Conservation (phyloP, 352 stramenopile species). For the Phytophthora multivora region DNA sequence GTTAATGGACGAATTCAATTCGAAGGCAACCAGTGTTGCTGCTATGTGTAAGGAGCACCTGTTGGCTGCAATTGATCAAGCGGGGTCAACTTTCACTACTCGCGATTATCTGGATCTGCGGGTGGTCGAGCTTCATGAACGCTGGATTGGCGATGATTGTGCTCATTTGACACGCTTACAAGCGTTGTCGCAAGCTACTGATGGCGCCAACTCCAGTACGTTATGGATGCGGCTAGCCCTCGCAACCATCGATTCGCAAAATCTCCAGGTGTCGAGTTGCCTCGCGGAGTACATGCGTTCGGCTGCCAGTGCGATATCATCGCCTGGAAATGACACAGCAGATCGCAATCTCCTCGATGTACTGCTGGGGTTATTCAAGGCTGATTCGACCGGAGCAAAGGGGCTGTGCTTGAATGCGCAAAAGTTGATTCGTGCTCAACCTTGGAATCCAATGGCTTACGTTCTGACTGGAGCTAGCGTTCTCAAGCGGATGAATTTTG, state of each 20-base stretch:
- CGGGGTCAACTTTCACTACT: conserved; percentile 19
- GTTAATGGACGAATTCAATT: conserved; percentile 12
- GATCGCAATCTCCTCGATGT: conserved; percentile 40
- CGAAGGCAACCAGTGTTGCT: conserved; percentile 20
- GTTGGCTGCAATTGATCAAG: conserved; percentile 28
- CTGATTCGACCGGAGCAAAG: conserved; percentile 13
- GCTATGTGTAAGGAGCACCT: conserved; percentile 40
- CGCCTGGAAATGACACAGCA: conserved; percentile 22
- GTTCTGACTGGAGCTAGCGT: conserved; percentile 48
- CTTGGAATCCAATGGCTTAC: conserved; percentile 64
- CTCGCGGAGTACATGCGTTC: conserved; percentile 34
- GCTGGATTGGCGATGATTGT: conserved; percentile 23
- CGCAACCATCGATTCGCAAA: conserved; percentile 44
- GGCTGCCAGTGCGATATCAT: background rate
- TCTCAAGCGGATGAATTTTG: conserved; percentile 45
- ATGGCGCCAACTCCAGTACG: conserved; percentile 20
- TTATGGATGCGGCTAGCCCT: conserved; percentile 38
- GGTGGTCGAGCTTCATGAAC: conserved; percentile 51
- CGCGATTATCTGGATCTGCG: conserved; percentile 34
- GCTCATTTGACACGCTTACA: conserved; percentile 34
- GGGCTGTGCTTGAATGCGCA: conserved; percentile 37
- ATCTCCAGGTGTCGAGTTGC: conserved; percentile 31
- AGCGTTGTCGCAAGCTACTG: conserved; percentile 28
- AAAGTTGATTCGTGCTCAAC: conserved; percentile 67
- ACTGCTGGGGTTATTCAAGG: conserved; percentile 43